Evolutionary conservation across 192 early-diverging fungal species (phyloP), one percentile per base, ranked within the genome.

Genomic region (Entomortierella chlamydospora): DNA sequence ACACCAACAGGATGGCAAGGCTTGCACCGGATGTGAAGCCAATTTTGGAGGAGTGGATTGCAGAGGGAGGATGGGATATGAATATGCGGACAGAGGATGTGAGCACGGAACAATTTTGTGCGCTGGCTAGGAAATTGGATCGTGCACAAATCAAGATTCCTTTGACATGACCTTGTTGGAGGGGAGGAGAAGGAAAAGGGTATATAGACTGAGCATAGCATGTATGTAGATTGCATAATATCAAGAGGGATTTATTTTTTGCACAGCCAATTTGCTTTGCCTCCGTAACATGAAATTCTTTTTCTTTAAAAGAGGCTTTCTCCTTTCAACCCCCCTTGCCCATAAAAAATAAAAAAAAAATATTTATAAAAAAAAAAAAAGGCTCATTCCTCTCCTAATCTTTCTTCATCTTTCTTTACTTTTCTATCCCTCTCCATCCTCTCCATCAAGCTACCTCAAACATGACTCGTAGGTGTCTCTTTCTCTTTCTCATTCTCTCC

Each of bases 11-110:
- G 49, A 76, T 57, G 67, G 67, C 42, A 37, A 82, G 45, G 29
- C 79, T 55, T 58, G 61, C 31, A 41, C 70, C 76, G 10, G 61
- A 72, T 47, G 39, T 63, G 17, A 29, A 61, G 55, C 56, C 72
- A 10, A 61, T 72, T 17, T 29, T 86, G 6, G 72, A 57, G 18
- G 57, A 85, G 51, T 65, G 88, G 66, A 72, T 91, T 6, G 83
- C 84, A n/a, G 73, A 85, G 54, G 84, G 81, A 47, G 81, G 63
- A 10, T 89, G 80, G 64, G 86, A 90, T 67, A 84, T 84, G 64
- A 88, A 78, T 23, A 65, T 87, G 45, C 83, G 93, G 23, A 86
- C 91, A 9, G 84, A 91, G 58, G 89, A 92, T 34, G 82, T 94
- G 47, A 68, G 88, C 2, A 91, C 87, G 4, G 86, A 86, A 34